phyloP scores from a whole-genome alignment of 192 early-diverging fungal genomes.

The Entomortierella parvispora region DNA sequence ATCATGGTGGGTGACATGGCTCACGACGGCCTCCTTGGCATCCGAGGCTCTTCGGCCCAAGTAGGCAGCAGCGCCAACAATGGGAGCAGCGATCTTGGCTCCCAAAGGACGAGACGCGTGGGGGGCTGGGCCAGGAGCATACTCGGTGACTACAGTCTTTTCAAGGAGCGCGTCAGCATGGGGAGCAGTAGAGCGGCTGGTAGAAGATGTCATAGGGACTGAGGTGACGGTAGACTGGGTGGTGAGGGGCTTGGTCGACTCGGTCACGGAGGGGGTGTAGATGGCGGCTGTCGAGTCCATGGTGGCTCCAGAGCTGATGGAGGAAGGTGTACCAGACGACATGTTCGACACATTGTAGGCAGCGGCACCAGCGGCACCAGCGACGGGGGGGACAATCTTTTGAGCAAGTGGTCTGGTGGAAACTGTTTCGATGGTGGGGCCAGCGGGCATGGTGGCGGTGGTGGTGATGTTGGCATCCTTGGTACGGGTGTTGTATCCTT shows the following conservation, averaged over 20 bases:
- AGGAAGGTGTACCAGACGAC: not conserved
- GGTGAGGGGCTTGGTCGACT: not conserved
- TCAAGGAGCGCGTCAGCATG: too few species aligned
- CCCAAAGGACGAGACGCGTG: not conserved
- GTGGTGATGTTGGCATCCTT: not conserved
- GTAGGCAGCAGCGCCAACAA: too few species aligned
- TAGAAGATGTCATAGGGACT: too few species aligned
- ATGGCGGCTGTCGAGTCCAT: slow-evolving; percentile 5
- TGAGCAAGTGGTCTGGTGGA: too few species aligned
- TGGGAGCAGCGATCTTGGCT: not conserved
- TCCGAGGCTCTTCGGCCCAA: too few species aligned
- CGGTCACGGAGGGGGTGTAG: slow-evolving; percentile 3
- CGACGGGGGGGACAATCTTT: not conserved
- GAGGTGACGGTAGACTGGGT: not conserved
- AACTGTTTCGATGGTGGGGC: too few species aligned
- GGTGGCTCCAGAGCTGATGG: not conserved
- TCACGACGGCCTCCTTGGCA: too few species aligned
- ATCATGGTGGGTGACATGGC: too few species aligned
- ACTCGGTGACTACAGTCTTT: too few species aligned
- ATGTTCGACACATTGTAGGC: not conserved
- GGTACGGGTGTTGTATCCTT: slow-evolving; percentile 1
- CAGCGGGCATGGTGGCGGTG: not conserved
- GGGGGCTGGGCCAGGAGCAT: not conserved
- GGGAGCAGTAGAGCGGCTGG: too few species aligned
- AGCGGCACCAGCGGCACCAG: not conserved